Conservation (phyloP, 2,329 filamentous ascomycete genomes). For the Claviceps paspali region DNA sequence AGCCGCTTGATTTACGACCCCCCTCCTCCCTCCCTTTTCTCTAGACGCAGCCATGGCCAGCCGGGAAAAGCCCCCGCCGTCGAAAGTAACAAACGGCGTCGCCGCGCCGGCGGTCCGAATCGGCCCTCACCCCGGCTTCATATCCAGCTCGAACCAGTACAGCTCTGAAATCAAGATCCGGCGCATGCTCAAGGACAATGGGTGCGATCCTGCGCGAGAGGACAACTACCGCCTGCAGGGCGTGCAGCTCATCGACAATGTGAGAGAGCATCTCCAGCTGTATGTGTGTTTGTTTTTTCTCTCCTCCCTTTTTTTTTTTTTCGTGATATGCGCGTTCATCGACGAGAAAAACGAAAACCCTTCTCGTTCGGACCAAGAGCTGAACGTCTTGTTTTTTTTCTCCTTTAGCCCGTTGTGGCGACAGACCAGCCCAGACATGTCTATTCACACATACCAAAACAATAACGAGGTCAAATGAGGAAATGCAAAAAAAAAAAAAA, state of each 20-base stretch:
- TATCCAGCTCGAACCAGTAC: slow-evolving; percentile 49
- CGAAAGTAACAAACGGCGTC: slow-evolving; percentile 8
- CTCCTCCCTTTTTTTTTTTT: not conserved
- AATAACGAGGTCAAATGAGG: too few relatives aligned
- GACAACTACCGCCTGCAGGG: slow-evolving; percentile 71
- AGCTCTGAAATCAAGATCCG: slow-evolving; percentile 70
- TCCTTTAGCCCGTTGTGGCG: too few relatives aligned
- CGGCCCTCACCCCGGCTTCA: slow-evolving; percentile 31
- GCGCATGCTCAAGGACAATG: slow-evolving; percentile 51
- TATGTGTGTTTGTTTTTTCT: slow-evolving; percentile 25
- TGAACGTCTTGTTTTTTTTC: not conserved
- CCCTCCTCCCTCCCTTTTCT: too few relatives aligned
- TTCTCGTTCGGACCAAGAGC: not conserved
- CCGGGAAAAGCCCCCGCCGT: not conserved
- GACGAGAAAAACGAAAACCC: too few relatives aligned
- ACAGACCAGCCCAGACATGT: too few relatives aligned
- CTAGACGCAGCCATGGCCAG: slow-evolving; percentile 7
- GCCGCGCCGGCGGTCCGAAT: slow-evolving; percentile 6
- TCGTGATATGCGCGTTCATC: too few relatives aligned
- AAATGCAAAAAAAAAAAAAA: not conserved
- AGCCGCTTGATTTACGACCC: too few relatives aligned
- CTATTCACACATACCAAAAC: too few relatives aligned
- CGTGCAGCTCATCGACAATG: slow-evolving; percentile 75
- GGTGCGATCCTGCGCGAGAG: slow-evolving; percentile 63
- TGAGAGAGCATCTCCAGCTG: slow-evolving; percentile 65